Evolutionary conservation across 345 rosid genomes (phyloP).

Genomic region (Brassica napus): Da-Ae NC_063445.1:56781001-56781500

Average conservation of each 20-base stretch:
- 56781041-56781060: conserved; percentile 3
- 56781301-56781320: no score
- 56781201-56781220: not conserved
- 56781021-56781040: conserved; percentile 9
- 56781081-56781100: not conserved
- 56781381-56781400: not conserved
- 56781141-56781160: not conserved
- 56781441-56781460: not conserved
- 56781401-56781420: not conserved
- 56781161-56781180: not conserved
- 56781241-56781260: not conserved
- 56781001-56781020: conserved; percentile 10
- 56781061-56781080: not conserved
- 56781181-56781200: not conserved
- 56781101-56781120: not conserved
- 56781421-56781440: not conserved
- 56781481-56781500: not conserved
- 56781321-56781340: no score
- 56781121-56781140: not conserved
- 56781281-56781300: no score
- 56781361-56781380: not conserved
- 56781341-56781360: not conserved
- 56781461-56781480: not conserved
- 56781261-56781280: no score
- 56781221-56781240: not conserved